Percentiles rank a stretch among this genome's conserved stretches.
These are phyloP conservation scores for Exsudoporus frostii DNA, from an alignment of 768 basidiomycete species.

Conservation along the genomic window DNA sequence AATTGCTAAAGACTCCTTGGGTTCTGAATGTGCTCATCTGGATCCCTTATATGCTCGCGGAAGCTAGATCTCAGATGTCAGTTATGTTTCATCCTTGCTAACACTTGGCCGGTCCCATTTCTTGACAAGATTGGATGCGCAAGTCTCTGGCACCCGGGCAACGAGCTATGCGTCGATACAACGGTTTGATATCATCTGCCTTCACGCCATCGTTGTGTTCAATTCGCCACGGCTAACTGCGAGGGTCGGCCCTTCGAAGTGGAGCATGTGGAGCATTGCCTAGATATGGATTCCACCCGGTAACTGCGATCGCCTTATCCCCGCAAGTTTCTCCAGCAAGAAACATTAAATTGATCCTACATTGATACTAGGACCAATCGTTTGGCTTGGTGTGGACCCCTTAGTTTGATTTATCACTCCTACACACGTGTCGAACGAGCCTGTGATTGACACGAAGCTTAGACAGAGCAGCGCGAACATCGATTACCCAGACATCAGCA, in stretches of 20 bases:
- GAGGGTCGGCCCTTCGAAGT: conserved; percentile 7
- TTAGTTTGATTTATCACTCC: not conserved
- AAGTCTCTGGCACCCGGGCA: not conserved
- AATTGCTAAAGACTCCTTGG: not conserved
- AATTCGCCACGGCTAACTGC: not conserved
- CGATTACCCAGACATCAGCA: too few relatives aligned
- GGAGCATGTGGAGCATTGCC: conserved; percentile 6
- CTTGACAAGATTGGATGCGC: not conserved
- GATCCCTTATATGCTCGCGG: not conserved
- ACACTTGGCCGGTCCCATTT: not conserved
- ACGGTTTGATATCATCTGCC: not conserved
- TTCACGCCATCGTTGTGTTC: not conserved
- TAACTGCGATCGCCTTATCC: not conserved
- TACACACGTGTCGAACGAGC: not conserved
- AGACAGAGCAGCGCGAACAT: too few relatives aligned
- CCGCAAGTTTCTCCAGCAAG: not conserved
- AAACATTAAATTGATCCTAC: too few relatives aligned
- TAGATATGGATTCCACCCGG: conserved; percentile 13
- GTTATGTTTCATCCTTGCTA: not conserved
- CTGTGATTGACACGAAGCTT: not conserved
- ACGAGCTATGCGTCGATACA: not conserved
- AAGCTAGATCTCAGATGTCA: not conserved
- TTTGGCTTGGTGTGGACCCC: not conserved
- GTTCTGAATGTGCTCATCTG: not conserved
- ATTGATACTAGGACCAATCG: too few relatives aligned